phyloP scores from a whole-genome alignment of 495 filamentous ascomycete species.

The Aspergillus mulundensis region DNA sequence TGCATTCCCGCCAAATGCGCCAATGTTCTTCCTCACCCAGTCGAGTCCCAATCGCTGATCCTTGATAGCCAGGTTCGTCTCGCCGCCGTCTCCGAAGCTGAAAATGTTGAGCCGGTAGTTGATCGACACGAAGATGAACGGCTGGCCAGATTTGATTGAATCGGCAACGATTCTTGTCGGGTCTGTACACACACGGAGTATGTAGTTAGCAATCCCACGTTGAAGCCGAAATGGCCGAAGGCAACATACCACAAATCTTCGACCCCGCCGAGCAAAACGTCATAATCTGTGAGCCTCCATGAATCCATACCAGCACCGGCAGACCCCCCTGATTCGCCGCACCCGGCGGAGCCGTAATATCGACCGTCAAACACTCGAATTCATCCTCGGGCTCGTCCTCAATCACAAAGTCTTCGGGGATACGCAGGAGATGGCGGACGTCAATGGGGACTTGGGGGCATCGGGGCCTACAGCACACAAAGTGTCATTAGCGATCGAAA shows the following conservation, averaged over 20 bases:
- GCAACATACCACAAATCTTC: slow-evolving; percentile 33
- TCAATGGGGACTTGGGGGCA: slow-evolving; percentile 37
- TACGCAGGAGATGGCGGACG: slow-evolving; percentile 35
- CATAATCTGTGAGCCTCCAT: slow-evolving; percentile 42
- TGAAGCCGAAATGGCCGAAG: background rate
- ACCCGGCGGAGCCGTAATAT: slow-evolving; percentile 34
- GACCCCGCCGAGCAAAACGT: slow-evolving; percentile 42
- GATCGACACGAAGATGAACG: slow-evolving; percentile 57
- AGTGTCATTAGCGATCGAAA: too few relatives aligned
- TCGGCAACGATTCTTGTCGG: slow-evolving; percentile 33
- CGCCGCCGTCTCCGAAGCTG: slow-evolving; percentile 52
- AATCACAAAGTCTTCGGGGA: slow-evolving; percentile 33
- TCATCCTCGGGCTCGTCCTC: slow-evolving; percentile 35
- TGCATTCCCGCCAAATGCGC: slow-evolving; percentile 61
- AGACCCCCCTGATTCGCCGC: slow-evolving; percentile 10
- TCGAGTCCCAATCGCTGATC: slow-evolving; percentile 64
- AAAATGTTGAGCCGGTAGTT: slow-evolving; percentile 68
- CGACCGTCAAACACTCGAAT: slow-evolving; percentile 43
- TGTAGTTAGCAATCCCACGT: background rate
- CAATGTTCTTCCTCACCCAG: slow-evolving; percentile 56
- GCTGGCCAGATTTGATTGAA: slow-evolving; percentile 34
- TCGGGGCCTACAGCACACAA: slow-evolving; percentile 25
- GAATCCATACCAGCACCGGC: slow-evolving; percentile 43
- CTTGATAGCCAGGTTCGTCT: slow-evolving; percentile 55
- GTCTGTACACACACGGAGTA: slow-evolving; percentile 21